A percentile compares a stretch with the other conserved stretches of the same genome.
Evolutionary conservation across 768 basidiomycete species (phyloP).

Genomic region (Xerocomus potaroensis): DNA sequence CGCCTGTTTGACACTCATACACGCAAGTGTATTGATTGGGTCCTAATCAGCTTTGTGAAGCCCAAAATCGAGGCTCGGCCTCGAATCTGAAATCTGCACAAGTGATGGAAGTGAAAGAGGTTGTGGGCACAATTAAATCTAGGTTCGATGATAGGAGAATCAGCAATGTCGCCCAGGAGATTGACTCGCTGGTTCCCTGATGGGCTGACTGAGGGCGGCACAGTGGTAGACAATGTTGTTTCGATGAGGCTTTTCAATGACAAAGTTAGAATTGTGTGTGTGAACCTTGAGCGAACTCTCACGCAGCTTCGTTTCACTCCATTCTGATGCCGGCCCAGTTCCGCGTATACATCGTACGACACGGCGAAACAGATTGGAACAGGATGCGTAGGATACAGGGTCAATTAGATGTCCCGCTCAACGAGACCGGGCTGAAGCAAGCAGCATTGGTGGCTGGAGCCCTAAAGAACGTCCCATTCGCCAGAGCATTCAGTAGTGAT

Average conservation of each 20-base stretch:
- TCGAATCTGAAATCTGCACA: slow-evolving; percentile 36
- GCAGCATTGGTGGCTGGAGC: slow-evolving; percentile 51
- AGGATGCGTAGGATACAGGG: slow-evolving; percentile 64
- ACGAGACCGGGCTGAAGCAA: slow-evolving; percentile 57
- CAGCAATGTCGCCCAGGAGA: slow-evolving; percentile 45
- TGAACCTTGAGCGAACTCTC: neutral
- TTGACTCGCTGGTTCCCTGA: slow-evolving; percentile 36
- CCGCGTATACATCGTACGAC: slow-evolving; percentile 63
- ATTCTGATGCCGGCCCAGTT: slow-evolving; percentile 31
- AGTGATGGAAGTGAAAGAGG: slow-evolving; percentile 37
- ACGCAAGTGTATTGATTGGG: neutral
- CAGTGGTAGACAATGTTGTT: too few species aligned
- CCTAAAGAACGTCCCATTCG: slow-evolving; percentile 52
- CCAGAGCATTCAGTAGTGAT: slow-evolving; percentile 66
- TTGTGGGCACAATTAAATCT: slow-evolving; percentile 37
- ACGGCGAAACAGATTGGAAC: slow-evolving; percentile 78
- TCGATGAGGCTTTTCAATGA: too few species aligned
- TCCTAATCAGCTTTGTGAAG: slow-evolving; percentile 43
- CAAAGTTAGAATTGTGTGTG: neutral
- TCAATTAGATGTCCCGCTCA: slow-evolving; percentile 66
- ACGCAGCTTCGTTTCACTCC: neutral
- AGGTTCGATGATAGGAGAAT: slow-evolving; percentile 60
- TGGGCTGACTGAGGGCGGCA: too few species aligned
- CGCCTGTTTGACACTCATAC: neutral
- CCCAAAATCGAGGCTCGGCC: slow-evolving; percentile 34